phyloP scores from a whole-genome alignment of 768 basidiomycete species.

The Kwoniella shandongensis region DNA sequence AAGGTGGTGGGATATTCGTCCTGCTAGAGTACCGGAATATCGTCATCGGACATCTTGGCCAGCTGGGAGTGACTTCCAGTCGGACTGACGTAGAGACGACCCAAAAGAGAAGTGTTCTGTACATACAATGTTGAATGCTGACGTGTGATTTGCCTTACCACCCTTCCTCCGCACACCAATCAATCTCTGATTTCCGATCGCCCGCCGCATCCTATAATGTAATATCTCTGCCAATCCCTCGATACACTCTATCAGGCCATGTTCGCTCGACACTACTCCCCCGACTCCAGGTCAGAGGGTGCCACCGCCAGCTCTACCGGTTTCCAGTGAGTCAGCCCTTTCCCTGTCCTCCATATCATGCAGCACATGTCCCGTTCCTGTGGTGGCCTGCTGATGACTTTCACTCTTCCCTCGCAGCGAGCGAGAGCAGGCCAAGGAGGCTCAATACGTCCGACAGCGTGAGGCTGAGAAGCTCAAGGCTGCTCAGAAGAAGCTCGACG shows the following conservation, averaged over 20 bases:
- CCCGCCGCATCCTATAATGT: background rate
- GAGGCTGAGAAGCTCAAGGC: slow-evolving; percentile 41
- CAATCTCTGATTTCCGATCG: background rate
- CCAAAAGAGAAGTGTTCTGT: no score
- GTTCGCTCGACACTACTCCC: slow-evolving; percentile 39
- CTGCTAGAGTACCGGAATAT: no score
- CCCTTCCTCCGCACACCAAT: no score
- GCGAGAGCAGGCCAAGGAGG: slow-evolving; percentile 47
- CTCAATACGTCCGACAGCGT: slow-evolving; percentile 43
- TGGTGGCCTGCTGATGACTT: background rate
- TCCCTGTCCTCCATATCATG: background rate
- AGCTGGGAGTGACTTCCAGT: no score
- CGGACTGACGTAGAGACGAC: no score
- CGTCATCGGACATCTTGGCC: no score
- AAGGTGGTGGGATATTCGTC: background rate
- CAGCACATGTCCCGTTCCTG: background rate
- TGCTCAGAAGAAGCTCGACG: slow-evolving; percentile 34
- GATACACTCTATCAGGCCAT: slow-evolving; percentile 11
- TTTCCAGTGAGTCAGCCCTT: slow-evolving; percentile 38
- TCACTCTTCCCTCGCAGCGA: slow-evolving; percentile 21
- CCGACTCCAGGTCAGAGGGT: slow-evolving; percentile 38
- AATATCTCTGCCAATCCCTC: background rate
- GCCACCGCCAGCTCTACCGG: slow-evolving; percentile 44
- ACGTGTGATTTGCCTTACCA: no score
- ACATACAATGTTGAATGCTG: no score